A percentile compares a stretch with the other conserved stretches of the same genome.
phyloP scores from a whole-genome alignment of 1,139 yeast species.

The Pichia inconspicua region DNA sequence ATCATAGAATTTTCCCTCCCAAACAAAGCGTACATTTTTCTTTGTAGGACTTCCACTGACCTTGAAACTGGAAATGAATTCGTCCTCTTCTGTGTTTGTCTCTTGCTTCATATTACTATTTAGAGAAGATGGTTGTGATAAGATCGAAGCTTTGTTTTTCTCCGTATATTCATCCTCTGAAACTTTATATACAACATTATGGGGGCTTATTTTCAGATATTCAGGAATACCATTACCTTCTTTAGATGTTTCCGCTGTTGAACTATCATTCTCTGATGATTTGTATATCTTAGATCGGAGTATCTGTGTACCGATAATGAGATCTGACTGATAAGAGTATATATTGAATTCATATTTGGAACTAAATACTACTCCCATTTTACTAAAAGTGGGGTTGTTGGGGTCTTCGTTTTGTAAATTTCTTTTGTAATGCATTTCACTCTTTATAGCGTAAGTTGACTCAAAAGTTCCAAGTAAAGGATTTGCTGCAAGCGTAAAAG shows the following conservation, averaged over 20 bases:
- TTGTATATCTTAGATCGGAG: slow-evolving; percentile 36
- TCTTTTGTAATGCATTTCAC: slow-evolving; percentile 37
- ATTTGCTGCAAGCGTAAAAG: slow-evolving; percentile 79
- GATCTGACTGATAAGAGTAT: slow-evolving; percentile 82
- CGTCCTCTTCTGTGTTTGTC: slow-evolving; percentile 1
- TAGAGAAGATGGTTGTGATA: neutral
- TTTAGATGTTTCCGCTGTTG: slow-evolving; percentile 1
- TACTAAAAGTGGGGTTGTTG: slow-evolving; percentile 2
- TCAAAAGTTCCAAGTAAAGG: slow-evolving; percentile 89
- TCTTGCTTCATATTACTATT: neutral
- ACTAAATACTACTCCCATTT: slow-evolving; percentile 58
- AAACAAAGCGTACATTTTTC: slow-evolving; percentile 52
- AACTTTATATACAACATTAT: slow-evolving; percentile 10
- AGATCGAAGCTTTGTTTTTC: neutral
- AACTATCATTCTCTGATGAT: neutral
- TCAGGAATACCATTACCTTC: neutral
- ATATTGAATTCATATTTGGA: slow-evolving; percentile 85
- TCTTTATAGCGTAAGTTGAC: slow-evolving; percentile 80
- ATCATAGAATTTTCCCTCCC: slow-evolving; percentile 87
- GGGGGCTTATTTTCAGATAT: slow-evolving; percentile 4
- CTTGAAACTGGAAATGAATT: slow-evolving; percentile 53
- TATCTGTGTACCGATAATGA: slow-evolving; percentile 80
- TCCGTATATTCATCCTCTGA: slow-evolving; percentile 9
- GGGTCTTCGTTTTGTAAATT: neutral
- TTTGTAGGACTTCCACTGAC: slow-evolving; percentile 65